Conservation (phyloP, 352 stramenopile genomes). For the Pythium brachiatum region DNA sequence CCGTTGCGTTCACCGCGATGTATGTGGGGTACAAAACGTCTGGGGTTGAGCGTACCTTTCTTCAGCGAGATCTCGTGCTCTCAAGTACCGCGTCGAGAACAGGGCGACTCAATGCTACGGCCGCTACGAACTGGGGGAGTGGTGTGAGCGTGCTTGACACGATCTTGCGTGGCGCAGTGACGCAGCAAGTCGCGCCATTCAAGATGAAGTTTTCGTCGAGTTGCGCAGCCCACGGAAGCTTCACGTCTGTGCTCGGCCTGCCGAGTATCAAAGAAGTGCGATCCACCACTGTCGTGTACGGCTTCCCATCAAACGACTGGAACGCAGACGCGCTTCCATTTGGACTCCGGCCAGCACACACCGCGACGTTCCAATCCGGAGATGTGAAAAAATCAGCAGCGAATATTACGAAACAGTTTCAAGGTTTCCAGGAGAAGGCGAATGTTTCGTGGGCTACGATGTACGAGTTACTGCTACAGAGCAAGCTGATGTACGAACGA, state of each 20-base stretch:
- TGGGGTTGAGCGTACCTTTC: conserved; percentile 33
- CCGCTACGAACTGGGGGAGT: no score
- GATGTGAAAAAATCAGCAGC: conserved; percentile 4
- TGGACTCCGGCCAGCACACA: conserved; percentile 17
- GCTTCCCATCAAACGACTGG: conserved; percentile 37
- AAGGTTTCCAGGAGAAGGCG: conserved; percentile 17
- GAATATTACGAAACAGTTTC: conserved; percentile 4
- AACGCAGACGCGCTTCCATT: conserved; percentile 40
- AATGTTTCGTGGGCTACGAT: conserved; percentile 26
- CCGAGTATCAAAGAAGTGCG: conserved; percentile 32
- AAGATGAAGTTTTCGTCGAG: conserved; percentile 27
- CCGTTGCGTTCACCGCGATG: conserved; percentile 36
- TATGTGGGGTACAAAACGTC: conserved; percentile 37
- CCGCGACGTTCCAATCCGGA: conserved; percentile 17
- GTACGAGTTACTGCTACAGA: conserved; percentile 45
- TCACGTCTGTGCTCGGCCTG: no score
- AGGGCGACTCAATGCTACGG: no score
- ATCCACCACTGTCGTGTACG: conserved; percentile 37
- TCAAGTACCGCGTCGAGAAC: conserved; percentile 4
- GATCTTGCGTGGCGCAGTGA: conserved; percentile 33
- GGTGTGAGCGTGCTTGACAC: conserved; percentile 34
- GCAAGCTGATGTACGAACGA: conserved; percentile 38
- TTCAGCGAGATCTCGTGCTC: conserved; percentile 29
- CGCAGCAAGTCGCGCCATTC: conserved; percentile 28
- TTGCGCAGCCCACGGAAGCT: no score